Conservation (phyloP, 2,329 filamentous ascomycete species). For the Chaetomium globosum region DNA sequence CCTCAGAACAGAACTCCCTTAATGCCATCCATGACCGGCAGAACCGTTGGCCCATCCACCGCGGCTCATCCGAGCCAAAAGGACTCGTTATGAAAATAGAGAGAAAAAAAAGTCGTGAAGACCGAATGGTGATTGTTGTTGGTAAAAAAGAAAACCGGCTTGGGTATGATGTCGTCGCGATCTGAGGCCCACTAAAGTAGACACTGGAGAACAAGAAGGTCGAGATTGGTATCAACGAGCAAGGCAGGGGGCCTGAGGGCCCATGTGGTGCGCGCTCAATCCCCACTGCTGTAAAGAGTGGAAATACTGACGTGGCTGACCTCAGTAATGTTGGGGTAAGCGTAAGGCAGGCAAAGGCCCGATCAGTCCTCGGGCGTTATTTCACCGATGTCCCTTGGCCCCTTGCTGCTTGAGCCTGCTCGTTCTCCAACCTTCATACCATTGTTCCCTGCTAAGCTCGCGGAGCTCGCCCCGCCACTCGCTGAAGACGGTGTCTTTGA, state of each 20-base stretch:
- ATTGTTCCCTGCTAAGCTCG: constrained; percentile 85
- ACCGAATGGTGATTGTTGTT: constrained; percentile 12
- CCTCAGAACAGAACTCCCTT: constrained; percentile 9
- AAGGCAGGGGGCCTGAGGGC: not conserved
- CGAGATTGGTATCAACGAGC: not conserved
- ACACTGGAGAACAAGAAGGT: constrained; percentile 9
- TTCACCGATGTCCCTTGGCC: constrained; percentile 44
- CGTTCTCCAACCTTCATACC: constrained; percentile 95
- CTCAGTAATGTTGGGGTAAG: constrained; percentile 3
- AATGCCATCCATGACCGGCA: not conserved
- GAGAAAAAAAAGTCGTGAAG: constrained; percentile 21
- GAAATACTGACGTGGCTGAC: not conserved
- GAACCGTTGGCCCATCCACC: constrained; percentile 10
- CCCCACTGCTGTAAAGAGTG: not conserved
- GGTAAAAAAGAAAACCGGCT: constrained; percentile 11
- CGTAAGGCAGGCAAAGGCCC: not conserved
- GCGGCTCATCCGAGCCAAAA: constrained; percentile 9
- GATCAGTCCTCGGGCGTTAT: not conserved
- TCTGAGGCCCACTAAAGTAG: not conserved
- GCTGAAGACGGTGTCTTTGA: constrained; percentile 89
- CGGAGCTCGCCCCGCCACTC: constrained; percentile 92
- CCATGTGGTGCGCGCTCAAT: not conserved
- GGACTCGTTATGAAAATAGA: constrained; percentile 16
- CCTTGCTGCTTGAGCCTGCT: constrained; percentile 62
- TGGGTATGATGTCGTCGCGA: constrained; percentile 31